A percentile compares a stretch with the other conserved stretches of the same genome.
Evolutionary conservation across 257 asterid species (phyloP).

Genomic region (Misopates orontium): DNA sequence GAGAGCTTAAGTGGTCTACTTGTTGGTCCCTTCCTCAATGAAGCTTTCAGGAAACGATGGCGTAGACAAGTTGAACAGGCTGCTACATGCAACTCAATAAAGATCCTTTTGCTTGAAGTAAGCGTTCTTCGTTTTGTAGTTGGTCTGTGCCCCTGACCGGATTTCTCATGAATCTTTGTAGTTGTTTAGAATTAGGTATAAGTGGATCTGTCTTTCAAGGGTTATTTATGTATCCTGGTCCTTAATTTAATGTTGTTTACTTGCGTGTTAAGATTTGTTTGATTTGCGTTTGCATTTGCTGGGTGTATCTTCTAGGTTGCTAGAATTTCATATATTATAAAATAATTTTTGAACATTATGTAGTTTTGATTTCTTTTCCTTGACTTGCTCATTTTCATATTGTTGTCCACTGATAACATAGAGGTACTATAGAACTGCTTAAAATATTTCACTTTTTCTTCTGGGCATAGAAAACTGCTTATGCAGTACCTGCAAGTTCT

Average conservation of each 20-base stretch:
- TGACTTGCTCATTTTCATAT: background rate
- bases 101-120: slow-evolving; percentile 76
- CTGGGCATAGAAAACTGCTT: too few relatives aligned
- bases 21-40: slow-evolving; percentile 62
- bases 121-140: slow-evolving; percentile 24
- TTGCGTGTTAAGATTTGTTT: slow-evolving; percentile 23
- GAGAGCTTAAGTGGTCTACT: slow-evolving; percentile 76
- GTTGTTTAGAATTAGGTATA: slow-evolving; percentile 18
- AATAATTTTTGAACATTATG: background rate
- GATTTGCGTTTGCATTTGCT: slow-evolving; percentile 13
- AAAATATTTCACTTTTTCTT: too few relatives aligned
- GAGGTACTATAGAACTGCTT: too few relatives aligned
- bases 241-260: slow-evolving; percentile 4
- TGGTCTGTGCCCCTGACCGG: slow-evolving; percentile 23
- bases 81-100: slow-evolving; percentile 46
- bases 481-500: too few relatives aligned
- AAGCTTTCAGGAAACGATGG: slow-evolving; percentile 65
- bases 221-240: background rate
- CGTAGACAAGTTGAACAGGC: slow-evolving; percentile 66
- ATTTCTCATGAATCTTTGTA: slow-evolving; percentile 3
- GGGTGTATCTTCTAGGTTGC: slow-evolving; percentile 3
- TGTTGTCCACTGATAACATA: background rate
- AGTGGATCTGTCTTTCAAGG: slow-evolving; percentile 21
- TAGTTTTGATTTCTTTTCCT: background rate
- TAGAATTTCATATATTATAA: background rate